Evolutionary conservation across 2,329 filamentous ascomycete species (phyloP), one percentile per base, ranked within the genome.

Genomic region (Trichoderma lentiforme): DNA sequence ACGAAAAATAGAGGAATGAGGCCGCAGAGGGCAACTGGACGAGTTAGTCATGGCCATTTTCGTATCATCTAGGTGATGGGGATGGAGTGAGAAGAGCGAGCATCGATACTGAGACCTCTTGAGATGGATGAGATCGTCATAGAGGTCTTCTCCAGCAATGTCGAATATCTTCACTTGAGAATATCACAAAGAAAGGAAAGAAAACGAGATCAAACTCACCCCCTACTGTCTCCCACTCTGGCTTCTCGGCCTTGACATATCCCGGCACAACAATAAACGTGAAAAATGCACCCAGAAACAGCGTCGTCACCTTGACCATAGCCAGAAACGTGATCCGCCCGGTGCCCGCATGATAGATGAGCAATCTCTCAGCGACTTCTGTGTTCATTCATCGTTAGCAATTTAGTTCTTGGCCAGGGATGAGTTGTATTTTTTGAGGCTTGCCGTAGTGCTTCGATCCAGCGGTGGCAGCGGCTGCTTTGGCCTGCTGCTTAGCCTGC

Each of bases 281-380:
- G 76, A 93, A 93, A 75, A 92, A 89, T 26, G 86, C 86, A 71
- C 91, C 91, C 51, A 92, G 80, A 73, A 94, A 88, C 53, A 96
- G 85, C 3, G 91, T 91, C 1, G 90, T 90, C 71, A 95, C 82
- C 77, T 94, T 93, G 73, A 93, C 80, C 77, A 90, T 88, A 63
- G 91, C 92, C 60, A 95, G 82, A 75, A 92, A 91, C 7, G 90
- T 88, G 34, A 88, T 91, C 72, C 88, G 86, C 9, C 86, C 86
- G 0, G 89, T 91, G 67, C 93, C 92, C 68, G 90, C 90, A 81
- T 94, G 92, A 80, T 93, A 97, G 73, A 97, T 87, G 75, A 94
- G 86, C 32, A 95, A 78, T 15, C 83, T 83, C 74, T 89, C 85
- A 0, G 89, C 88, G 72, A 87, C 86, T 39, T 81, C 86, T 88